Conservation (phyloP, 768 basidiomycete genomes). For the Psilocybe azurescens region DNA sequence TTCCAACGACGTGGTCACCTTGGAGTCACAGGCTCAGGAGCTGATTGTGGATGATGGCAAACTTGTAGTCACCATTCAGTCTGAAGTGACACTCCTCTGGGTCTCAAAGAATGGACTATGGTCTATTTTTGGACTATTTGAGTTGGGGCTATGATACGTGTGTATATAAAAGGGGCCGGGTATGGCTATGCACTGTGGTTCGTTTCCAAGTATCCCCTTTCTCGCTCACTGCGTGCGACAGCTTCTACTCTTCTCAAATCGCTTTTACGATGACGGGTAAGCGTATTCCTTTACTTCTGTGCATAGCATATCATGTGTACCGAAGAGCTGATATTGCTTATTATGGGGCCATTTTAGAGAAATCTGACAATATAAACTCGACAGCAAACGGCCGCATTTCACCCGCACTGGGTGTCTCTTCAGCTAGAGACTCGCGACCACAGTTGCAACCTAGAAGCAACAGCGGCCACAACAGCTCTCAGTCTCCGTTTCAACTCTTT, state of each 20-base stretch:
- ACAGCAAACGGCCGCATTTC: no score
- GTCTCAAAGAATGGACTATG: no score
- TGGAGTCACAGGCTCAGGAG: no score
- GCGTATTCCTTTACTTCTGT: no score
- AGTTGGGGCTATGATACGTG: neutral
- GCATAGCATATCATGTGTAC: no score
- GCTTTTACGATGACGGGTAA: no score
- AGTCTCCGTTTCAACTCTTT: constrained; percentile 9
- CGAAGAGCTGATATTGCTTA: no score
- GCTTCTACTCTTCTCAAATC: no score
- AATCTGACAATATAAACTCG: neutral
- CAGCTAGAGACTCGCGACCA: constrained; percentile 1
- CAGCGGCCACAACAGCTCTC: neutral
- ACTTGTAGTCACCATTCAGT: no score
- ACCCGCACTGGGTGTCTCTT: neutral
- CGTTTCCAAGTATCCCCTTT: neutral
- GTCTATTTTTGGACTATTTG: neutral
- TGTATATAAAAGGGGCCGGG: neutral
- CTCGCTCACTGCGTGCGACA: neutral
- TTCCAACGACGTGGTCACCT: no score
- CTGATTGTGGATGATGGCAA: no score
- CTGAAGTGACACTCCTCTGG: no score
- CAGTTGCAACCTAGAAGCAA: constrained; percentile 3
- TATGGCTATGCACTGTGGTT: neutral
- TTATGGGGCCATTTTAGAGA: neutral